Conservation (phyloP, 139 green algal species). For the Limnomonas spitsbergensis region DNA sequence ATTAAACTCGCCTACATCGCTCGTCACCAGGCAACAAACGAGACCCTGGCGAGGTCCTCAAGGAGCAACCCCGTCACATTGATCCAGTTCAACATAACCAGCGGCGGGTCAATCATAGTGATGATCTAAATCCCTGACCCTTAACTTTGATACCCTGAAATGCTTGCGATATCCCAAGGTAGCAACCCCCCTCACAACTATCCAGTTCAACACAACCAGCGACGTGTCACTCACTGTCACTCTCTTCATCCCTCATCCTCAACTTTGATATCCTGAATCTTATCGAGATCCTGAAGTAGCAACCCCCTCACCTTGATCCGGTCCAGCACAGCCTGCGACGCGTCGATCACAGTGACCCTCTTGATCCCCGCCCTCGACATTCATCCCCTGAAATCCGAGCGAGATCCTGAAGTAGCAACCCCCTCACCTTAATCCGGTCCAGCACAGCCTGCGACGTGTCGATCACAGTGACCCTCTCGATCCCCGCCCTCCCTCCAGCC, state of each 20-base stretch:
- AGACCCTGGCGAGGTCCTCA: too few relatives aligned
- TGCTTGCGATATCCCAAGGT: too few relatives aligned
- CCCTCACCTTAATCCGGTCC: not conserved
- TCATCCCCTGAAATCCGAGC: not conserved
- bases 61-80: too few relatives aligned
- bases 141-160: conserved; percentile 1
- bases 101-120: not conserved
- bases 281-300: too few relatives aligned
- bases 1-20: too few relatives aligned
- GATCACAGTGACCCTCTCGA: conserved; percentile 4
- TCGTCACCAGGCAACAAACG: too few relatives aligned
- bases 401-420: too few relatives aligned
- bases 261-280: not conserved
- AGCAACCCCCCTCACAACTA: not conserved
- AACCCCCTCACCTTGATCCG: not conserved
- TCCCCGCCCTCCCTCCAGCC: not conserved
- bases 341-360: conserved; percentile 2
- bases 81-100: too few relatives aligned
- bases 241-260: not conserved
- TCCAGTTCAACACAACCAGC: not conserved
- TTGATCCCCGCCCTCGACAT: not conserved
- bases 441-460: not conserved
- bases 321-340: not conserved
- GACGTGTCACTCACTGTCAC: conserved; percentile 8
- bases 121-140: not conserved